These are phyloP conservation scores for Phytophthora kernoviae DNA, from an alignment of 352 stramenopile species.

Conservation along the genomic window DNA sequence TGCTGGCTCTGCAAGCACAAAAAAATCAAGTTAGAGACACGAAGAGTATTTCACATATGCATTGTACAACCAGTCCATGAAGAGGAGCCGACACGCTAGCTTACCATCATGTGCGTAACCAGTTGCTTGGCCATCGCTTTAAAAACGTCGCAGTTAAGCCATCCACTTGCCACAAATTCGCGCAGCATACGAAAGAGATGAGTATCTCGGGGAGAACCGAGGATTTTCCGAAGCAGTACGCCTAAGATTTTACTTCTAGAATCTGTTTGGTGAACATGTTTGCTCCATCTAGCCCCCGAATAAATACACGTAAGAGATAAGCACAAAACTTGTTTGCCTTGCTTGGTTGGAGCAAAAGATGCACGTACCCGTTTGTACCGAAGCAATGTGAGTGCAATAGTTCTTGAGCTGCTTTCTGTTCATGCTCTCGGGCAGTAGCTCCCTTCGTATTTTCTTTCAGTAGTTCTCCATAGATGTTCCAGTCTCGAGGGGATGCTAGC, in stretches of 20 bases:
- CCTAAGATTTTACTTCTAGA: conserved; percentile 23
- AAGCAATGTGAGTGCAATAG: conserved; percentile 36
- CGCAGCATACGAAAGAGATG: conserved; percentile 49
- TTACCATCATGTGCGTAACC: conserved; percentile 45
- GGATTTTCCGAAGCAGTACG: conserved; percentile 46
- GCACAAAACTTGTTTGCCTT: background rate
- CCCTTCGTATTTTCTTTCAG: background rate
- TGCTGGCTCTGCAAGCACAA: conserved; percentile 36
- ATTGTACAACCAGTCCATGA: background rate
- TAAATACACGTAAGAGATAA: background rate
- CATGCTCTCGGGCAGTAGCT: background rate
- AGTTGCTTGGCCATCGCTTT: conserved; percentile 23
- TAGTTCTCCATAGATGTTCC: conserved; percentile 7
- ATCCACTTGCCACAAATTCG: conserved; percentile 41
- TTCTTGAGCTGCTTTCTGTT: conserved; percentile 28
- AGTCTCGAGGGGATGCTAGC: conserved; percentile 17
- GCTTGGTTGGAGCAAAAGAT: background rate
- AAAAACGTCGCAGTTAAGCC: conserved; percentile 34
- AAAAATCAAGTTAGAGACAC: conserved; percentile 3
- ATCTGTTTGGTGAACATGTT: conserved; percentile 9
- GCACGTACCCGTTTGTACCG: conserved; percentile 34
- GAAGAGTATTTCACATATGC: background rate
- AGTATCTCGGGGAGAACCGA: conserved; percentile 47
- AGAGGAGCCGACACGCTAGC: background rate
- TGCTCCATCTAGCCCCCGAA: conserved; percentile 37